phyloP scores from a whole-genome alignment of 2,329 filamentous ascomycete species.

The Drechslera avenae region DNA sequence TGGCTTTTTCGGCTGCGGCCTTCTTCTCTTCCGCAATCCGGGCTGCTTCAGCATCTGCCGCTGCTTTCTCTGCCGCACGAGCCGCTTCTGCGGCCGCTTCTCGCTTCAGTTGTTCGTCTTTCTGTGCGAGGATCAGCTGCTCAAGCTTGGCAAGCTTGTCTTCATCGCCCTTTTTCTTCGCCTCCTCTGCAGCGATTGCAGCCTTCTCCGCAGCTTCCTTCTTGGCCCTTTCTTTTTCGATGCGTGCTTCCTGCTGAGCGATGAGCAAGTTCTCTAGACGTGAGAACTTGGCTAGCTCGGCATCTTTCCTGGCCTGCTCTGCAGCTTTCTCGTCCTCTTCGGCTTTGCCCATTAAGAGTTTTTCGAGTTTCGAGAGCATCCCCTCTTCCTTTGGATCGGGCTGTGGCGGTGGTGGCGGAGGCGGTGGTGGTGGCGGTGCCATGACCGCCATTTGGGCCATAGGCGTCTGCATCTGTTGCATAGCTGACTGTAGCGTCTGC shows the following conservation, averaged over 20 bases:
- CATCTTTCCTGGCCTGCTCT: constrained; percentile 38
- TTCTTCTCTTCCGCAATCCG: constrained; percentile 58
- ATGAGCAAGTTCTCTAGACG: constrained; percentile 46
- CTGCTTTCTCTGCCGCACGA: constrained; percentile 52
- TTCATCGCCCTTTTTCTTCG: constrained; percentile 46
- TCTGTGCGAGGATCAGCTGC: constrained; percentile 50
- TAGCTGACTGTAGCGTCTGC: constrained; percentile 12
- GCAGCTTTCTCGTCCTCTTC: constrained; percentile 37
- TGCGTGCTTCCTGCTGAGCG: constrained; percentile 43
- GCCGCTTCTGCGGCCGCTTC: constrained; percentile 42
- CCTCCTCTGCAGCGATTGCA: constrained; percentile 31
- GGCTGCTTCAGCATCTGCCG: constrained; percentile 55
- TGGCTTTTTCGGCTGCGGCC: constrained; percentile 39
- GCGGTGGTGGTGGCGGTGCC: constrained; percentile 24
- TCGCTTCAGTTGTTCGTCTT: constrained; percentile 48
- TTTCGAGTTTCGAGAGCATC: constrained; percentile 40
- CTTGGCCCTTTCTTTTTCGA: constrained; percentile 45
- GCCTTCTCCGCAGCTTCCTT: constrained; percentile 42
- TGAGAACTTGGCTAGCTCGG: constrained; percentile 44
- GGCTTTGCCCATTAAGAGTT: constrained; percentile 36
- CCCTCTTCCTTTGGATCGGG: constrained; percentile 36
- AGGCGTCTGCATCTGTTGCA: constrained; percentile 8
- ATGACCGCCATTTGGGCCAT: constrained; percentile 9
- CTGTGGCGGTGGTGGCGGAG: constrained; percentile 29
- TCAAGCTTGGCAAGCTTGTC: constrained; percentile 43